phyloP scores from a whole-genome alignment of 2,329 filamentous ascomycete genomes.

The Fulvia fulva region DNA sequence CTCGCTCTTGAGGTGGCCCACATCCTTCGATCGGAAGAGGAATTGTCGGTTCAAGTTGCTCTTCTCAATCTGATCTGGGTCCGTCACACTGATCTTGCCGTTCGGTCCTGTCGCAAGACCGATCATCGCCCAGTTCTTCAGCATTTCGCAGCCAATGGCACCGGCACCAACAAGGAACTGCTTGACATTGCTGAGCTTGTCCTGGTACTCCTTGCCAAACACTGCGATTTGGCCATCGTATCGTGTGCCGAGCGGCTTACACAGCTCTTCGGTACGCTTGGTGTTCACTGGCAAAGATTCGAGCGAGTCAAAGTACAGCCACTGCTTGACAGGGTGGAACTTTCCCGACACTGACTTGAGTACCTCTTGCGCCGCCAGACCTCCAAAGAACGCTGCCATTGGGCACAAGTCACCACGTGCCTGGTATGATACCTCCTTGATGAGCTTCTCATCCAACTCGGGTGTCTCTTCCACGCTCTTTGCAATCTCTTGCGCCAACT shows the following conservation, averaged over 20 bases:
- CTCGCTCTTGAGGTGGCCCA: constrained; percentile 95
- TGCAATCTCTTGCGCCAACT: constrained; percentile 70
- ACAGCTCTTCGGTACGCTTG: constrained; percentile 76
- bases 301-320: constrained; percentile 96
- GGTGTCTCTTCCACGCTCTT: constrained; percentile 63
- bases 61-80: constrained; percentile 98
- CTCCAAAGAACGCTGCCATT: constrained; percentile 93
- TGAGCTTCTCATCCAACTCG: constrained; percentile 86
- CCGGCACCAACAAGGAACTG: constrained; percentile 95
- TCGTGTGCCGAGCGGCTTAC: constrained; percentile 76
- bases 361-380: constrained; percentile 87
- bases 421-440: constrained; percentile 92
- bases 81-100: constrained; percentile 86
- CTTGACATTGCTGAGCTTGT: constrained; percentile 84
- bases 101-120: constrained; percentile 83
- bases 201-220: constrained; percentile 88
- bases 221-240: constrained; percentile 98
- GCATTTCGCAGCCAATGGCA: constrained; percentile 96
- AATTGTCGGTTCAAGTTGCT: constrained; percentile 98
- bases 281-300: constrained; percentile 80
- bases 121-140: constrained; percentile 99
- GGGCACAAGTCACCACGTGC: constrained; percentile 85
- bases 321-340: constrained; percentile 92
- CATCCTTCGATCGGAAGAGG: constrained; percentile 87
- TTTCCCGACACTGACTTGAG: constrained; percentile 97